phyloP scores from a whole-genome alignment of 768 basidiomycete genomes.

The Calocybe indica region DNA sequence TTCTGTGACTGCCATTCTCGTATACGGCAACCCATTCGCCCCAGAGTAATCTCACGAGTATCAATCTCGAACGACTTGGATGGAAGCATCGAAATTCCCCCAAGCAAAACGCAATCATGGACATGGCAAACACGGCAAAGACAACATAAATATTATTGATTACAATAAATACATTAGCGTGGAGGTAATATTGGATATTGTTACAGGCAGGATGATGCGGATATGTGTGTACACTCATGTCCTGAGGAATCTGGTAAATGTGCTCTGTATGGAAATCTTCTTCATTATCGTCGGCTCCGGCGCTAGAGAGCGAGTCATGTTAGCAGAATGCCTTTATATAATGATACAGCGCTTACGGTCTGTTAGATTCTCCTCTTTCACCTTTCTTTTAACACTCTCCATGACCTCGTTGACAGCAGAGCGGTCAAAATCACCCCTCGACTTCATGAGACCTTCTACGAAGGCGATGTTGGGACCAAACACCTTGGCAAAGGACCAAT shows the following conservation, averaged over 20 bases:
- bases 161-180: conserved; percentile 12
- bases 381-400: conserved; percentile 89
- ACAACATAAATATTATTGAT: conserved; percentile 8
- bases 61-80: not conserved
- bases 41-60: too few relatives aligned
- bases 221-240: conserved; percentile 22
- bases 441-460: conserved; percentile 85
- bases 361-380: conserved; percentile 78
- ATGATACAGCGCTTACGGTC: conserved; percentile 57
- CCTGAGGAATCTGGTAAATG: conserved; percentile 72
- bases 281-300: conserved; percentile 88
- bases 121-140: not conserved
- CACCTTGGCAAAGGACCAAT: conserved; percentile 88
- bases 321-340: not conserved
- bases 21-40: too few relatives aligned
- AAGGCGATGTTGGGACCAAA: conserved; percentile 92
- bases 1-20: too few relatives aligned
- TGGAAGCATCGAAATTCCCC: too few relatives aligned
- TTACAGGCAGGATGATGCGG: conserved; percentile 1
- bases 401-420: conserved; percentile 84
- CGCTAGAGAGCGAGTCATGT: conserved; percentile 34
- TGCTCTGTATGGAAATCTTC: conserved; percentile 72
- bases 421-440: conserved; percentile 88
- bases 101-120: too few relatives aligned
- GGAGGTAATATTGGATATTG: conserved; percentile 1